Conservation (phyloP, 805 yeast genomes). For the Candida corydali region DNA sequence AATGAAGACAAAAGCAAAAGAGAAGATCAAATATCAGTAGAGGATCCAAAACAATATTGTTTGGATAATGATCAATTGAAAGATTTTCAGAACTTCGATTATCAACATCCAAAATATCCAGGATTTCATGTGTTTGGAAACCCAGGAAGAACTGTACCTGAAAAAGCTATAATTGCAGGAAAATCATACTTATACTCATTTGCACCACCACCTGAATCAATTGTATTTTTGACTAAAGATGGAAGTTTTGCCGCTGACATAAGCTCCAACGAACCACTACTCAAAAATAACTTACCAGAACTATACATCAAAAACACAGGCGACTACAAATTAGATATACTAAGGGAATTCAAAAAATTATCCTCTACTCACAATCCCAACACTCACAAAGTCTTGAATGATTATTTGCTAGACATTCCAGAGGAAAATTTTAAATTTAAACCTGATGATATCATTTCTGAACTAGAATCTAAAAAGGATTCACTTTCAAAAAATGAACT, state of each 20-base stretch:
- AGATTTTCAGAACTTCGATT: background rate
- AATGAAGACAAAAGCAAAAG: conserved; percentile 8
- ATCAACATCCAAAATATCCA: conserved; percentile 18
- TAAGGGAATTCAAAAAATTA: conserved; percentile 19
- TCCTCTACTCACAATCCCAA: conserved; percentile 16
- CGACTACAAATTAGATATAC: conserved; percentile 12
- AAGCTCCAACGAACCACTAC: conserved; percentile 13
- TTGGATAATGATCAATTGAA: background rate
- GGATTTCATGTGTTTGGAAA: conserved; percentile 38
- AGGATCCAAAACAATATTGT: conserved; percentile 9
- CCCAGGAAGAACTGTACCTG: conserved; percentile 25
- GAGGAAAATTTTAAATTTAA: conserved; percentile 25
- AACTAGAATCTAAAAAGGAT: conserved; percentile 14
- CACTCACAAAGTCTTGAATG: conserved; percentile 20
- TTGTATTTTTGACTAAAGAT: conserved; percentile 35
- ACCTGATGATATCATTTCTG: conserved; percentile 15
- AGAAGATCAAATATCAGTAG: conserved; percentile 8
- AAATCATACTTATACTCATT: conserved; percentile 40
- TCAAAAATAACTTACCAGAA: conserved; percentile 21
- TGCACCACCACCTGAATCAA: conserved; percentile 33
- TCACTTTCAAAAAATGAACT: conserved; percentile 16
- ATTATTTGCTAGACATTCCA: conserved; percentile 23
- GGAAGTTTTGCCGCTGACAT: conserved; percentile 28
- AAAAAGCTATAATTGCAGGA: conserved; percentile 23
- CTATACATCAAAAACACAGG: conserved; percentile 11